A percentile compares a stretch with the other conserved stretches of the same genome.
These are phyloP conservation scores for Leucocoprinus sp. DNA, from an alignment of 768 basidiomycete species.

Conservation along the genomic window DNA sequence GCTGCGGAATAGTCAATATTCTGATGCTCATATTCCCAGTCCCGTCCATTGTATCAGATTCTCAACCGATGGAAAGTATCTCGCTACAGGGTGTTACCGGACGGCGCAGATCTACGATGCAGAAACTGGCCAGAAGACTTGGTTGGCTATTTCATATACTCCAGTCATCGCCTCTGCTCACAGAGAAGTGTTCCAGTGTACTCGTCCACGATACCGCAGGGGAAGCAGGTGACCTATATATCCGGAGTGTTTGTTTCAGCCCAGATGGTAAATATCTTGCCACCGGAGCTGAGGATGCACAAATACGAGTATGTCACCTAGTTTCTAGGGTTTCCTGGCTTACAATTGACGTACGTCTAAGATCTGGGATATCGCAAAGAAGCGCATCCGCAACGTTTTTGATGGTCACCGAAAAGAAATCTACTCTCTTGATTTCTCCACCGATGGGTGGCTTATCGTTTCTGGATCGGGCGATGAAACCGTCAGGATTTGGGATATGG, in stretches of 20 bases:
- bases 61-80: slow-evolving; percentile 84
- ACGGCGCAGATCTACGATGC: slow-evolving; percentile 95
- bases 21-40: slow-evolving; percentile 19
- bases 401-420: slow-evolving; percentile 87
- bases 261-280: slow-evolving; percentile 83
- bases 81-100: slow-evolving; percentile 90
- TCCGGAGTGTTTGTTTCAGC: slow-evolving; percentile 86
- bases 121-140: slow-evolving; percentile 77
- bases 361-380: slow-evolving; percentile 85
- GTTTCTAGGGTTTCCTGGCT: neutral
- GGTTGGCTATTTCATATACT: slow-evolving; percentile 39
- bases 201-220: slow-evolving; percentile 67
- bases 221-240: slow-evolving; percentile 80
- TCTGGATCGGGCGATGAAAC: slow-evolving; percentile 70
- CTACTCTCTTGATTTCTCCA: slow-evolving; percentile 84
- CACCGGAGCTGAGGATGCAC: slow-evolving; percentile 89
- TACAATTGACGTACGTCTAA: slow-evolving; percentile 34
- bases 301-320: slow-evolving; percentile 58
- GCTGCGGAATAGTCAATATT: neutral
- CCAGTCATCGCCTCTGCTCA: neutral
- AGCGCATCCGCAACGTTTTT: slow-evolving; percentile 66
- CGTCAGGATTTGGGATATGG: slow-evolving; percentile 34
- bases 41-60: slow-evolving; percentile 88
- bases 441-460: slow-evolving; percentile 74
- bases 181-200: slow-evolving; percentile 36